A percentile compares a stretch with the other conserved stretches of the same genome.
Evolutionary conservation across 2,329 filamentous ascomycete genomes (phyloP).

Genomic region (Neopestalotiopsis rosae): DNA sequence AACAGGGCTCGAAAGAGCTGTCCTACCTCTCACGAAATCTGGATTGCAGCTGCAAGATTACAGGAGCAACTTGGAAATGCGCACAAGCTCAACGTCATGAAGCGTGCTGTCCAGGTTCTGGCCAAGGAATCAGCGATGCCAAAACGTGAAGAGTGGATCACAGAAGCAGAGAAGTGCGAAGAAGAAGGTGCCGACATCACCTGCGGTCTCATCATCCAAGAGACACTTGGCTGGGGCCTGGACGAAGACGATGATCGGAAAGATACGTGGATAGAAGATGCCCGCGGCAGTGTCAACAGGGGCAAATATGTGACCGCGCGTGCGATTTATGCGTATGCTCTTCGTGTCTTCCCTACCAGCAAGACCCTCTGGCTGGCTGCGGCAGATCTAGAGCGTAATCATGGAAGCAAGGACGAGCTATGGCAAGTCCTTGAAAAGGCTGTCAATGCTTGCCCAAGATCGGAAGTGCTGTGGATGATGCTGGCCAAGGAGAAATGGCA

Average conservation of each 20-base stretch:
- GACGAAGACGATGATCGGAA: slow-evolving; percentile 97
- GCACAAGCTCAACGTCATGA: slow-evolving; percentile 88
- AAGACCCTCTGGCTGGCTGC: slow-evolving; percentile 89
- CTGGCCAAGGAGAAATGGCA: slow-evolving; percentile 95
- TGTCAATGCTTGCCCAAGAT: slow-evolving; percentile 89
- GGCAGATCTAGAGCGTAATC: slow-evolving; percentile 87
- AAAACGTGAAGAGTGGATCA: slow-evolving; percentile 96
- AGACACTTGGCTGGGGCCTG: slow-evolving; percentile 90
- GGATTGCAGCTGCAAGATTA: slow-evolving; percentile 90
- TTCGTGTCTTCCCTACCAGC: slow-evolving; percentile 88
- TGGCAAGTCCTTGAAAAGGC: slow-evolving; percentile 90
- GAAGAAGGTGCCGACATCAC: slow-evolving; percentile 87
- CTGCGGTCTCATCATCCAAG: slow-evolving; percentile 86
- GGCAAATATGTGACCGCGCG: slow-evolving; percentile 89
- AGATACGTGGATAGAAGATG: slow-evolving; percentile 95
- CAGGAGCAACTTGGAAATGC: slow-evolving; percentile 86
- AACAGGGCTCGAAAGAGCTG: slow-evolving; percentile 95
- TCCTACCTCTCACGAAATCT: slow-evolving; percentile 92
- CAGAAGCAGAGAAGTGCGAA: slow-evolving; percentile 92
- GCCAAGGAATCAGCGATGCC: slow-evolving; percentile 94
- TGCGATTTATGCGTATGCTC: slow-evolving; percentile 90
- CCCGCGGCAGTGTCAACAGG: slow-evolving; percentile 78
- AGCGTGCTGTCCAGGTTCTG: slow-evolving; percentile 86
- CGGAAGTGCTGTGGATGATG: slow-evolving; percentile 93
- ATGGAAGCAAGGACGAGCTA: slow-evolving; percentile 82